Evolutionary conservation across 305 asterid genomes (phyloP).

Genomic region (Solanum aculeatissimum): DNA sequence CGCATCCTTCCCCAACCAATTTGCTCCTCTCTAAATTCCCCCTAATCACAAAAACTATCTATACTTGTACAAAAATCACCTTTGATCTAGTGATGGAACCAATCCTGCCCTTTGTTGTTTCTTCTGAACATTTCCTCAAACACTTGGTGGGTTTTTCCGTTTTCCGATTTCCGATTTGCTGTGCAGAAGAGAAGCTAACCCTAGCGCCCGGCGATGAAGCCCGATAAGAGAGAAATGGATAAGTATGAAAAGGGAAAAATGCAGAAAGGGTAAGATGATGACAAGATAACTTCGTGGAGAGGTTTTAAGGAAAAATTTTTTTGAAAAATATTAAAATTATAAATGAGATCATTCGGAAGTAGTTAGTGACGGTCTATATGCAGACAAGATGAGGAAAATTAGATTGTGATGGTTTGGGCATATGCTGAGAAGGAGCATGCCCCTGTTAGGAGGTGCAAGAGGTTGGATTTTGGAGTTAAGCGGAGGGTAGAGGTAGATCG

Average conservation of each 20-base stretch:
- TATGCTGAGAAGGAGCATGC: no score
- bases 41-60: not conserved
- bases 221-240: not conserved
- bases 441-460: no score
- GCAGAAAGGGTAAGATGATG: not conserved
- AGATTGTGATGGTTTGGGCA: no score
- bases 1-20: constrained; percentile 54
- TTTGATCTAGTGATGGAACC: not conserved
- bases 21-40: constrained; percentile 6
- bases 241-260: not conserved
- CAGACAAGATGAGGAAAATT: no score
- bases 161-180: not conserved
- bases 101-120: not conserved
- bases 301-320: not conserved
- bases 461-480: no score
- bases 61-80: not conserved
- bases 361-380: no score
- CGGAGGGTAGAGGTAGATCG: no score
- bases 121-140: constrained; percentile 1
- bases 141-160: not conserved
- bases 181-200: not conserved
- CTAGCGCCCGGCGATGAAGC: not conserved
- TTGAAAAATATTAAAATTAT: no score
- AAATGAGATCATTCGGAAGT: no score
- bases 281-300: not conserved